phyloP scores from a whole-genome alignment of 2,329 filamentous ascomycete genomes.

The Chalara sp. region DNA sequence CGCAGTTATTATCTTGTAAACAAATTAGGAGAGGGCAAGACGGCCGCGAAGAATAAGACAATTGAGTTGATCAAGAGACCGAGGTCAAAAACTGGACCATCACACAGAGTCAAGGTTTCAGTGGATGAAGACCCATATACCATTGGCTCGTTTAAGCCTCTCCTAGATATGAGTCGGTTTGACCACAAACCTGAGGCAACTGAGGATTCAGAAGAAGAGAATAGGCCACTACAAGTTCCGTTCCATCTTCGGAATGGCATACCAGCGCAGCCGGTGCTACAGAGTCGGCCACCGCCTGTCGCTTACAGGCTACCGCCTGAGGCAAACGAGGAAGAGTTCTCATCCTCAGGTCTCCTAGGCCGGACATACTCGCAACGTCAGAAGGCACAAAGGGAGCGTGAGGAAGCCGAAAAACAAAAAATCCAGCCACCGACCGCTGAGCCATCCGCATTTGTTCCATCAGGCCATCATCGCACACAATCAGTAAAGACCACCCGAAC shows the following conservation, averaged over 20 bases:
- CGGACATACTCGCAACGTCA: conserved; percentile 41
- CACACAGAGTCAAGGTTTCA: conserved; percentile 28
- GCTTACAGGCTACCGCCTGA: conserved; percentile 17
- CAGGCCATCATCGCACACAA: conserved; percentile 17
- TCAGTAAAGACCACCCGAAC: conserved; percentile 15
- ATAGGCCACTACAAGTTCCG: conserved; percentile 21
- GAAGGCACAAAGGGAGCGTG: conserved; percentile 23
- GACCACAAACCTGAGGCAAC: conserved; percentile 23
- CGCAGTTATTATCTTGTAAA: conserved; percentile 87
- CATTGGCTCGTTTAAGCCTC: conserved; percentile 61
- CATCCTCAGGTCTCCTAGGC: conserved; percentile 39
- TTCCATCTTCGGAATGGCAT: conserved; percentile 24
- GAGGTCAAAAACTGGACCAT: conserved; percentile 24
- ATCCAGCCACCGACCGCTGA: conserved; percentile 43
- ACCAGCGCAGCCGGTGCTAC: conserved; percentile 5
- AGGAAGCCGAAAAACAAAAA: conserved; percentile 8
- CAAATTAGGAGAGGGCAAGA: conserved; percentile 42
- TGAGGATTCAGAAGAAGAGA: conserved; percentile 21
- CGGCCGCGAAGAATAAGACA: conserved; percentile 18
- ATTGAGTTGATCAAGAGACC: conserved; percentile 13
- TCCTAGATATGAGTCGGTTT: conserved; percentile 57
- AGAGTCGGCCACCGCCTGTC: conserved; percentile 17
- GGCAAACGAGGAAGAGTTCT: conserved; percentile 32
- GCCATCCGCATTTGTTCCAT: conserved; percentile 47
- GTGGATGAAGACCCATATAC: conserved; percentile 48